These are phyloP conservation scores for Zarea fungicola DNA, from an alignment of 2,329 filamentous ascomycete genomes.

Conservation along the genomic window DNA sequence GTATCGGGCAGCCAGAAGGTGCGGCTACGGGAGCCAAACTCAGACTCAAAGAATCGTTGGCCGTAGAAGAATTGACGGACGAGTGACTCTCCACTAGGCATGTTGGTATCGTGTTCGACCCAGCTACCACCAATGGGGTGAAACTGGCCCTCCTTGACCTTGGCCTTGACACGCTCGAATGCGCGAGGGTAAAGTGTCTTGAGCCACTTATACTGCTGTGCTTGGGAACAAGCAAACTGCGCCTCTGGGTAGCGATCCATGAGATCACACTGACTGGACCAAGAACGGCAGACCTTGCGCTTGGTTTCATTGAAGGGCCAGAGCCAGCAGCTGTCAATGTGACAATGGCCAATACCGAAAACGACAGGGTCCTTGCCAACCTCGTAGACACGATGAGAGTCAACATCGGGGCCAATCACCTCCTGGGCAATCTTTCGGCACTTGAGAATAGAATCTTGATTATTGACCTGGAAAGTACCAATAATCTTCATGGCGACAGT, in stretches of 20 bases:
- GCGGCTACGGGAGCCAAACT: constrained; percentile 80
- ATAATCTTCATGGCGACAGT: constrained; percentile 84
- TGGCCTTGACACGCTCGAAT: constrained; percentile 84
- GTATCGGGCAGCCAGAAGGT: constrained; percentile 99
- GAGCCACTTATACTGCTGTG: constrained; percentile 97
- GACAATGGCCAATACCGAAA: constrained; percentile 88
- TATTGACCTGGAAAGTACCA: constrained; percentile 77
- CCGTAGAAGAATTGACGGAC: constrained; percentile 93
- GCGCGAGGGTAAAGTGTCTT: constrained; percentile 83
- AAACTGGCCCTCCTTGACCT: constrained; percentile 86
- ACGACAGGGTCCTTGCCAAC: constrained; percentile 70
- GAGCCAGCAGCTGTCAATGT: constrained; percentile 97
- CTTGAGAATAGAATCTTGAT: constrained; percentile 70
- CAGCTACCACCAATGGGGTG: constrained; percentile 95
- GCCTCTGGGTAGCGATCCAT: constrained; percentile 95
- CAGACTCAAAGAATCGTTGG: constrained; percentile 88
- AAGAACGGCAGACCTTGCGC: constrained; percentile 90
- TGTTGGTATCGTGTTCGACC: constrained; percentile 98
- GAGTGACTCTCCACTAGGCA: constrained; percentile 92
- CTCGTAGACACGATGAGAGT: constrained; percentile 80
- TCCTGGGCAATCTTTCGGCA: constrained; percentile 77
- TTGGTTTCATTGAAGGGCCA: constrained; percentile 99
- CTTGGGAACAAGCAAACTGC: constrained; percentile 86
- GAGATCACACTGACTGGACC: constrained; percentile 93
- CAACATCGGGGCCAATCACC: constrained; percentile 75